These are phyloP conservation scores for Tulasnella sp. DNA, from an alignment of 768 basidiomycete species.

Conservation along the genomic window DNA sequence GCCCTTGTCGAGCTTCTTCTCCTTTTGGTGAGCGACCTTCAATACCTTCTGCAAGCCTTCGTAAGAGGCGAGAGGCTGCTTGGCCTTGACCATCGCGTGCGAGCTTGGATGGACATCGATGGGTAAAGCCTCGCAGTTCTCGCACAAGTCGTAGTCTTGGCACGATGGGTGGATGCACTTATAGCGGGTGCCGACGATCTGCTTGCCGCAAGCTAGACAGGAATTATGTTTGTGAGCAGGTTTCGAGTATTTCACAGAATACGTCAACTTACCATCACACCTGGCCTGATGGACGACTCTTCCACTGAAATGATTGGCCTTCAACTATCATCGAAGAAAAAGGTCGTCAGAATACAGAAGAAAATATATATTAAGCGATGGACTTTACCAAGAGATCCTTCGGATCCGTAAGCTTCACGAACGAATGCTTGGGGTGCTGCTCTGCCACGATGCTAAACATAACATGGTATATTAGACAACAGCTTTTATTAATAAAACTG, in stretches of 20 bases:
- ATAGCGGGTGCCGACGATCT: conserved; percentile 55
- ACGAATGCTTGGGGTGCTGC: conserved; percentile 69
- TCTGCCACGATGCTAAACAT: conserved; percentile 43
- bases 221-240: background rate
- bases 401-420: conserved; percentile 48
- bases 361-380: conserved; percentile 37
- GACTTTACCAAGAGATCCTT: conserved; percentile 37
- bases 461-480: background rate
- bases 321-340: background rate
- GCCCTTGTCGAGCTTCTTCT: background rate
- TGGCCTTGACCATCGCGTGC: conserved; percentile 72
- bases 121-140: conserved; percentile 66
- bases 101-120: conserved; percentile 59
- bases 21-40: conserved; percentile 5
- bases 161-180: conserved; percentile 81
- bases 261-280: conserved; percentile 17
- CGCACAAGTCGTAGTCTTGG: conserved; percentile 73
- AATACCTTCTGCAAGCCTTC: conserved; percentile 17
- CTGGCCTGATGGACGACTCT: conserved; percentile 20
- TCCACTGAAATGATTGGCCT: background rate
- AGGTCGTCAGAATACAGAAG: background rate
- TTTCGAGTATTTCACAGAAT: background rate
- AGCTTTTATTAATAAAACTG: too few relatives aligned
- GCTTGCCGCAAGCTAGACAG: conserved; percentile 44
- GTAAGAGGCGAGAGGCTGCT: conserved; percentile 19